Evolutionary conservation across 768 basidiomycete species (phyloP).

Genomic region (Psilocybe azurescens): DNA sequence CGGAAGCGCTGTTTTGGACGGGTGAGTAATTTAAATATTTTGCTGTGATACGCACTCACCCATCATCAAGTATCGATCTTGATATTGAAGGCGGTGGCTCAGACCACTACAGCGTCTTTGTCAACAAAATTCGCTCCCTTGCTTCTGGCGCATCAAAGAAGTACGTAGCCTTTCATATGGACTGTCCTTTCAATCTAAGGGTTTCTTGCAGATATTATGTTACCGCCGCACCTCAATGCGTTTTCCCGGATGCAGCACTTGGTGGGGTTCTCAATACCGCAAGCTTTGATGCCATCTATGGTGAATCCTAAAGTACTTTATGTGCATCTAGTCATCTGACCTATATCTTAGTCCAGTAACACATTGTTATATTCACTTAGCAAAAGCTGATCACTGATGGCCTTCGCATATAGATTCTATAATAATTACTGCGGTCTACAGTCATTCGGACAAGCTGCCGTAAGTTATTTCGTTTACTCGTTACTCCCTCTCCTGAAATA

Average conservation of each 20-base stretch:
- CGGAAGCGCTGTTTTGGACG: constrained; percentile 73
- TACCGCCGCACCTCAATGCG: constrained; percentile 70
- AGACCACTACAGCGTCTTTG: constrained; percentile 55
- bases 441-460: constrained; percentile 51
- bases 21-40: constrained; percentile 42
- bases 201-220: constrained; percentile 57
- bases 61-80: constrained; percentile 58
- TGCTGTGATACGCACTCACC: too few relatives aligned
- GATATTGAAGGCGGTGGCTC: constrained; percentile 76
- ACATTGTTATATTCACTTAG: background rate
- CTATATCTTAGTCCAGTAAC: constrained; percentile 39
- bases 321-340: constrained; percentile 1
- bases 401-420: constrained; percentile 55
- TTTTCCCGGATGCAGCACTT: constrained; percentile 70
- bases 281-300: constrained; percentile 74
- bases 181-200: background rate
- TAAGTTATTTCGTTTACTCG: constrained; percentile 33
- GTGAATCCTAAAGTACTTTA: constrained; percentile 26
- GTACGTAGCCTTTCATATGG: constrained; percentile 33
- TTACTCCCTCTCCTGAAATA: constrained; percentile 2
- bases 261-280: constrained; percentile 64
- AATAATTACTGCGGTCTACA: constrained; percentile 59
- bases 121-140: constrained; percentile 59
- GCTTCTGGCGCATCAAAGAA: constrained; percentile 56
- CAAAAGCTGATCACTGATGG: background rate